Conservation (phyloP, 805 yeast genomes). For the Wickerhamiella sergipiensis region DNA sequence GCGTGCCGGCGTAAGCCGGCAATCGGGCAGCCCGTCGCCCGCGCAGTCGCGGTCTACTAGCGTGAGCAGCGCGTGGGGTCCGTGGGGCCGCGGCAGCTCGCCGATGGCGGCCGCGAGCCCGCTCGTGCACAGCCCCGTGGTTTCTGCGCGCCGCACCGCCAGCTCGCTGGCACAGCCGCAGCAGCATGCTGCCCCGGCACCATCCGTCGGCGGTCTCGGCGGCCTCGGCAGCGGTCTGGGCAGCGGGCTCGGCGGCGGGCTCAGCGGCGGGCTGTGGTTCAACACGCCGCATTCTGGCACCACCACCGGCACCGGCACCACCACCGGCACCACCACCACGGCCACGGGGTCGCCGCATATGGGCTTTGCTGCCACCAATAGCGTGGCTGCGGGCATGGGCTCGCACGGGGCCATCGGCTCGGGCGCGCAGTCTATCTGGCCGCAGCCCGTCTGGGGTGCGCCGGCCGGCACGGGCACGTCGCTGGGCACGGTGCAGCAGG, state of each 20-base stretch:
- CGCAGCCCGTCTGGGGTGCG: not conserved
- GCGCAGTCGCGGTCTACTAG: not conserved
- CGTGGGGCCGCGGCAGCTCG: not conserved
- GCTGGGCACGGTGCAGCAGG: constrained; percentile 11
- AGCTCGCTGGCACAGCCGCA: not conserved
- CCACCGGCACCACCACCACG: not conserved
- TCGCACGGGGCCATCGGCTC: not conserved
- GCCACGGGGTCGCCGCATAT: not conserved
- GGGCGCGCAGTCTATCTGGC: not conserved
- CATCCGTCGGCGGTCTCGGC: no score
- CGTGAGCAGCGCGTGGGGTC: not conserved
- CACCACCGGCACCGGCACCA: not conserved
- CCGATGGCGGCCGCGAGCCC: not conserved
- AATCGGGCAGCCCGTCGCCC: not conserved
- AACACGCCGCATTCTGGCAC: not conserved
- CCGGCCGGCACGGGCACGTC: not conserved
- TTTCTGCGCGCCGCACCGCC: not conserved
- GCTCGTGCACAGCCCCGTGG: not conserved
- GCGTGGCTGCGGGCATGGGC: not conserved
- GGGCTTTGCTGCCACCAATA: not conserved
- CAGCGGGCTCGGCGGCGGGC: not conserved
- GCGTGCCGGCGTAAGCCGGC: not conserved
- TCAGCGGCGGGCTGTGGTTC: not conserved
- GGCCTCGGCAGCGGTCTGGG: not conserved
- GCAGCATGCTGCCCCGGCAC: no score